These are phyloP conservation scores for Chaetomium cochliodes DNA, from an alignment of 495 filamentous ascomycete species.

Conservation along the genomic window DNA sequence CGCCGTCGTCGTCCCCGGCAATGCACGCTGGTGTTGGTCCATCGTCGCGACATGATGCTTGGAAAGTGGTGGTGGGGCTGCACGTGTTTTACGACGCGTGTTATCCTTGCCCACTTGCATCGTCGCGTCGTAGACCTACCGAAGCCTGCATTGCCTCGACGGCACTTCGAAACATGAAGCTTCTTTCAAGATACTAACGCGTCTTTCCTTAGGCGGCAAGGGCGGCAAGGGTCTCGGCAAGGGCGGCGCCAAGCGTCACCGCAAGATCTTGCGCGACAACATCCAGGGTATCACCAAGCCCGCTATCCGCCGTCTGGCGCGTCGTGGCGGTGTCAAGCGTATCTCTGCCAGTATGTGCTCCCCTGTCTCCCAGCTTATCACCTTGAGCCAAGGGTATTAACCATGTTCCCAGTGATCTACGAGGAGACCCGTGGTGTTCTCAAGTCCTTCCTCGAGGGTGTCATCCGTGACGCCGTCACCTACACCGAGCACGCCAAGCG, in stretches of 20 bases:
- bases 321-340: conserved; percentile 99
- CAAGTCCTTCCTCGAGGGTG: conserved; percentile 99
- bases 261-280: conserved; percentile 99
- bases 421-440: conserved; percentile 99
- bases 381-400: conserved; percentile 35
- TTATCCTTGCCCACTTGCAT: background rate
- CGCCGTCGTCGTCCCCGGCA: conserved; percentile 25
- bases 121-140: background rate
- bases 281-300: conserved; percentile 99
- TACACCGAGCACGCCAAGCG: conserved; percentile 98
- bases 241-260: conserved; percentile 90
- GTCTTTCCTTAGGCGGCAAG: conserved; percentile 62
- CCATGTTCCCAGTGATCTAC: conserved; percentile 72
- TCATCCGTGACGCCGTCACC: conserved; percentile 98
- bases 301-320: conserved; percentile 99
- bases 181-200: conserved; percentile 23
- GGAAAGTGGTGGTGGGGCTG: conserved; percentile 17
- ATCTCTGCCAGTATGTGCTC: conserved; percentile 82
- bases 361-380: background rate
- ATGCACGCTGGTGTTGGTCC: conserved; percentile 11
- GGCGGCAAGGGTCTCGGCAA: conserved; percentile 88
- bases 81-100: conserved; percentile 28
- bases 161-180: background rate
- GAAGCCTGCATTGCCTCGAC: background rate
- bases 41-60: conserved; percentile 14